phyloP scores from a whole-genome alignment of 2,329 filamentous ascomycete species.

The Knufia fluminis region DNA sequence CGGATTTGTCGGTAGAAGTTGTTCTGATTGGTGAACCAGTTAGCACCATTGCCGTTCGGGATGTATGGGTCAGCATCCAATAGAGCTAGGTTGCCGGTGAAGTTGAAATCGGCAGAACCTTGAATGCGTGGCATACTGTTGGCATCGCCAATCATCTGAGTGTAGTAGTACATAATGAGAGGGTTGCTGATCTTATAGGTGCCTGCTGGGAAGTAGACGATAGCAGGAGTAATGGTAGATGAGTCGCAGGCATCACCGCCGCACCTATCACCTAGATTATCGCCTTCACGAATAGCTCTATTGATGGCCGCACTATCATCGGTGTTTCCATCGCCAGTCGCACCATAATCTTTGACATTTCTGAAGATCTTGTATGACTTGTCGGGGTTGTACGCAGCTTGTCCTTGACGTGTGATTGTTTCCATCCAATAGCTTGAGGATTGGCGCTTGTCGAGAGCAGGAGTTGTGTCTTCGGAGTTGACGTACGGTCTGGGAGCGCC shows the following conservation, averaged over 20 bases:
- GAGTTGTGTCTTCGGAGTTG: background rate
- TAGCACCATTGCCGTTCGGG: conserved; percentile 44
- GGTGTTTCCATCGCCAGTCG: conserved; percentile 57
- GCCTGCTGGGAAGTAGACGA: conserved; percentile 86
- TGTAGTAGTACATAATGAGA: conserved; percentile 83
- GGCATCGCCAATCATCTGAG: conserved; percentile 80
- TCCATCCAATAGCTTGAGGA: conserved; percentile 60
- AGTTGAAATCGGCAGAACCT: conserved; percentile 55
- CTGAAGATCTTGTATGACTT: conserved; percentile 62
- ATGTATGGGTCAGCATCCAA: conserved; percentile 84
- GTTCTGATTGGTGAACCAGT: conserved; percentile 71
- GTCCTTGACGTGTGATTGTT: conserved; percentile 59
- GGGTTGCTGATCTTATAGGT: conserved; percentile 74
- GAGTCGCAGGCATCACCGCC: conserved; percentile 72
- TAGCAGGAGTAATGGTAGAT: conserved; percentile 68
- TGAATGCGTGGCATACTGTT: conserved; percentile 64
- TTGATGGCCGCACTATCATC: conserved; percentile 92
- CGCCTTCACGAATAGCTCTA: conserved; percentile 63
- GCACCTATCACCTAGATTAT: conserved; percentile 70
- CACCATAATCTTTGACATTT: conserved; percentile 68
- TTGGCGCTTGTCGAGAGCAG: conserved; percentile 5
- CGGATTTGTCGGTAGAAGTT: conserved; percentile 79
- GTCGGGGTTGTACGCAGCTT: conserved; percentile 48
- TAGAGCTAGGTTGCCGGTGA: conserved; percentile 63
- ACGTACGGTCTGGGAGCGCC: conserved; percentile 2